These are phyloP conservation scores for Purpureocillium takamizusanense DNA, from an alignment of 2,329 filamentous ascomycete genomes.

Conservation along the genomic window DNA sequence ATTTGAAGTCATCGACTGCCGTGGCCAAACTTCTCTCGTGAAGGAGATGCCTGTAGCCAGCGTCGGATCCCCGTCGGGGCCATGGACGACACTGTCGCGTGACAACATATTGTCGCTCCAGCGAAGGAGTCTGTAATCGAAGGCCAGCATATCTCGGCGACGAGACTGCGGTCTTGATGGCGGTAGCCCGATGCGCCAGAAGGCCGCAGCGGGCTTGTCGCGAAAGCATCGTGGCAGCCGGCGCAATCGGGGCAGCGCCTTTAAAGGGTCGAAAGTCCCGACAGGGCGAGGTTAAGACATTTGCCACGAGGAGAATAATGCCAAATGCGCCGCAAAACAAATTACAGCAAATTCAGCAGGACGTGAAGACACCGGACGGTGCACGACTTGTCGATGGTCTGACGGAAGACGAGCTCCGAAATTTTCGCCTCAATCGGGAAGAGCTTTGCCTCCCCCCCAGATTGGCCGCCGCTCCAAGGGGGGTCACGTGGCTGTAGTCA, in stretches of 20 bases:
- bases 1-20: constrained; percentile 28
- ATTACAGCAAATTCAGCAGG: background rate
- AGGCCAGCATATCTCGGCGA: constrained; percentile 9
- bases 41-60: constrained; percentile 5
- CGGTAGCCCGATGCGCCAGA: constrained; percentile 12
- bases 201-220: constrained; percentile 22
- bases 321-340: constrained; percentile 1
- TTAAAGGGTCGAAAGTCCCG: background rate
- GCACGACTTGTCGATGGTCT: background rate
- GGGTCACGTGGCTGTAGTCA: constrained; percentile 6
- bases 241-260: no score
- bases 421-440: constrained; percentile 13
- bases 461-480: constrained; percentile 3
- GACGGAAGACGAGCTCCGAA: constrained; percentile 14
- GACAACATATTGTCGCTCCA: constrained; percentile 16
- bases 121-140: constrained; percentile 6
- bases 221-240: constrained; percentile 22
- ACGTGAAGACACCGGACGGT: constrained; percentile 2
- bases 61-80: constrained; percentile 16
- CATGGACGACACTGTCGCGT: constrained; percentile 19
- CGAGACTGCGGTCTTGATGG: constrained; percentile 9
- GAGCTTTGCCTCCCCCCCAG: background rate
- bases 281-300: constrained; percentile 12
- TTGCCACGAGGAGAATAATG: constrained; percentile 5
- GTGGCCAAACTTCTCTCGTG: constrained; percentile 29